Base-by-base conservation (phyloP, 2,329 filamentous ascomycete genomes). In the Dichotomopilus funicola region DNA sequence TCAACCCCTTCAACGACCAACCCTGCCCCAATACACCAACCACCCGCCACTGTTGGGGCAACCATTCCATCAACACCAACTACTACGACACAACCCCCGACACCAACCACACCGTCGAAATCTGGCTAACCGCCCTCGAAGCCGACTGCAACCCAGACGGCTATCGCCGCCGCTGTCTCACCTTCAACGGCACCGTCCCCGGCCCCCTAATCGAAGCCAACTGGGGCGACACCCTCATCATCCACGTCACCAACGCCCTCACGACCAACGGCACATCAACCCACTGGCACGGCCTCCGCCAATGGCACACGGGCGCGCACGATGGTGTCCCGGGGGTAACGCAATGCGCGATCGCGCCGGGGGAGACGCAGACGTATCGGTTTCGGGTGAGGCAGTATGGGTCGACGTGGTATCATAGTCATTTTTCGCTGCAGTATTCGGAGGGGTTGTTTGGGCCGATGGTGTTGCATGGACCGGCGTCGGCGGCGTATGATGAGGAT, bases 381-480 rank as follows among this genome's bases (percentile, higher is more conserved):
- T 72, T 67, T 62, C 54, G 58, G 6, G 69, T 66, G 1, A 67
- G 65, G 1, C 66, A 71, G 48, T 72, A 72, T 52, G 71, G 70
- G 8, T 67, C 65, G n/a, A 63, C 63, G 6, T 72, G 70, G 71
- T 73, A 72, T 38, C 71, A 73, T 53, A 66, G 62, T n/a, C 70
- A 73, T 53, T 68, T 67, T 48, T 59, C 62, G 6, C 58, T 70
- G 1, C 70, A 73, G 55, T 65, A 65, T 42, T 49, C 66, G 8
- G 72, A 79, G 53, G 78, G 78, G 9, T 63, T 79, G 0, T 67
- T 72, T 35, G 78, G 78, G 4, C 70, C 71, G 2, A 73, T 80
- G 43, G 66, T 78, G 33, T 70, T 78, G 55, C 64, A 74, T 49
- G 75, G 75, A 0, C 75, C 75, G 0, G 69, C 73, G 2, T 71